Conservation (phyloP, 306 rosid genomes). For the Medicago lupulina region DNA sequence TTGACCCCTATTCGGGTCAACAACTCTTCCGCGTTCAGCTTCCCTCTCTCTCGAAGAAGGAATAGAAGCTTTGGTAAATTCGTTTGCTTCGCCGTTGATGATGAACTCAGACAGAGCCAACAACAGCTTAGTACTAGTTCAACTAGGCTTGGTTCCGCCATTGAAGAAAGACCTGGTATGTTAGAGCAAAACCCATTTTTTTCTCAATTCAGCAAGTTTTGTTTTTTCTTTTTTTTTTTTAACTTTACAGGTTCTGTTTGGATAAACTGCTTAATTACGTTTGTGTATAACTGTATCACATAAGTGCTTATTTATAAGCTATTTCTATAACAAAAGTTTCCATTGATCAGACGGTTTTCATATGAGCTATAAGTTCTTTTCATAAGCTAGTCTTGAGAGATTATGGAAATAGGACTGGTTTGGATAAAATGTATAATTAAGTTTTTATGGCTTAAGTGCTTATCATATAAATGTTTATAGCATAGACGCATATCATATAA, state of each 20-base stretch:
- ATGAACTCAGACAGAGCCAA: conserved; percentile 63
- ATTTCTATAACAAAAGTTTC: no score
- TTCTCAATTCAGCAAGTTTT: neutral
- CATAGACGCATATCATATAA: no score
- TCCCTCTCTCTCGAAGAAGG: conserved; percentile 33
- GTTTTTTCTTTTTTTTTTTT: no score
- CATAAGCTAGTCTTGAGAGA: neutral
- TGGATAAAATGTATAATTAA: neutral
- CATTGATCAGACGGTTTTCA: neutral
- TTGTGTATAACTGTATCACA: neutral
- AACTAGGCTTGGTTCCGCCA: conserved; percentile 57
- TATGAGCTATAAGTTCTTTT: neutral
- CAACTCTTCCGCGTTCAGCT: conserved; percentile 41
- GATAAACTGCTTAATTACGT: neutral
- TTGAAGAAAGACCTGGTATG: conserved; percentile 75
- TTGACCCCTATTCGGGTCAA: conserved; percentile 44
- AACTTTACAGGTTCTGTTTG: neutral
- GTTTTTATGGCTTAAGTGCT: neutral
- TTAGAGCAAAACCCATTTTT: neutral
- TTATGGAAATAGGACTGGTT: neutral
- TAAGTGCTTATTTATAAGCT: neutral
- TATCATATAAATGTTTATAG: no score
- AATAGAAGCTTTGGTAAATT: conserved; percentile 38
- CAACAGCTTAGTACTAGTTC: conserved; percentile 46
- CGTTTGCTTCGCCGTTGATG: conserved; percentile 78